A percentile compares a stretch with the other conserved stretches of the same genome.
Conservation (phyloP, 2,329 filamentous ascomycete species). For the Aspergillus piperis region DNA sequence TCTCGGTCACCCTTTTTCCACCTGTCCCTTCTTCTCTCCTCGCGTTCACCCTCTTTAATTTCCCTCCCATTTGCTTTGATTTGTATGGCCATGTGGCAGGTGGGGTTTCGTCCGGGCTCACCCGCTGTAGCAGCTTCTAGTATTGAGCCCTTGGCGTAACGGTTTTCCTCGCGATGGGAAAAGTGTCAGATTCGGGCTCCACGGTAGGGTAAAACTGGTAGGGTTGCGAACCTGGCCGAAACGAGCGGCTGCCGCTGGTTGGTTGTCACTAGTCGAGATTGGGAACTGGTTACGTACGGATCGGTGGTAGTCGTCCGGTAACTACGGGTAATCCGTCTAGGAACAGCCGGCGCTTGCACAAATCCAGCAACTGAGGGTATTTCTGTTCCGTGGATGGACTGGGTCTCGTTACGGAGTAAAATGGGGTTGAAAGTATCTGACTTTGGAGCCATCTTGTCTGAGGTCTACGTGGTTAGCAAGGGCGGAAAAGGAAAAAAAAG, state of each 20-base stretch:
- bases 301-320: constrained; percentile 7
- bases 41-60: background rate
- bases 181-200: constrained; percentile 17
- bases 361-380: background rate
- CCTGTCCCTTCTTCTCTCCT: constrained; percentile 1
- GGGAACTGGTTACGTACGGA: constrained; percentile 5
- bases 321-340: constrained; percentile 9
- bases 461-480: background rate
- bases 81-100: constrained; percentile 32
- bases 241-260: constrained; percentile 13
- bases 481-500: too few relatives aligned
- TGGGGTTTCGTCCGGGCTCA: constrained; percentile 37
- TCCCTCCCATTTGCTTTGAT: constrained; percentile 5
- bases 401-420: background rate
- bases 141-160: constrained; percentile 33
- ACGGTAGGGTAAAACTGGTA: constrained; percentile 10
- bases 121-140: constrained; percentile 30
- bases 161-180: constrained; percentile 28
- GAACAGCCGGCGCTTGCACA: constrained; percentile 6
- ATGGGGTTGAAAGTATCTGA: background rate
- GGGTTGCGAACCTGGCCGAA: constrained; percentile 8
- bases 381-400: background rate
- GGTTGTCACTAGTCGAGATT: background rate
- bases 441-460: background rate
- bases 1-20: background rate